Conservation (phyloP, 192 early-diverging fungal genomes). For the Coemansia umbellata region DNA sequence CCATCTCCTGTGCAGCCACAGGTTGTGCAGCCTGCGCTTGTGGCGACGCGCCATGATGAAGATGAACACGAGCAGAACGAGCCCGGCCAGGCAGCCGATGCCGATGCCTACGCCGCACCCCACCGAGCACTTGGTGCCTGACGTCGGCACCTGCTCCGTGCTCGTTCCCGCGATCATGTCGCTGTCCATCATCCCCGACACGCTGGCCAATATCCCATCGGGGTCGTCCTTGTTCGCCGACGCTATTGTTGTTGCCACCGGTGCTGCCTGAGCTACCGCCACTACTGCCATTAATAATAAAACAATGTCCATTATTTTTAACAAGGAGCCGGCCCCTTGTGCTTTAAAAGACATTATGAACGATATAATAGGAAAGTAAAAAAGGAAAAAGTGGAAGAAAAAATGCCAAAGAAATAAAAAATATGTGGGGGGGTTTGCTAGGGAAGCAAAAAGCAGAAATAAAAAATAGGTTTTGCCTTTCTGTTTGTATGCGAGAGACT, state of each 20-base stretch:
- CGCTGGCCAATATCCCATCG: not conserved
- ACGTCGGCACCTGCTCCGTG: not conserved
- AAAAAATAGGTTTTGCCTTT: too few relatives aligned
- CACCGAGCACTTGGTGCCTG: slow-evolving; percentile 27
- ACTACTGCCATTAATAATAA: not conserved
- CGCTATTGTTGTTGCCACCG: not conserved
- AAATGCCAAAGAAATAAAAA: too few relatives aligned
- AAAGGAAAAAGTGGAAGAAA: slow-evolving; percentile 5
- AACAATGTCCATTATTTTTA: not conserved
- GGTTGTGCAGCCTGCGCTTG: slow-evolving; percentile 29
- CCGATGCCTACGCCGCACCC: slow-evolving; percentile 47
- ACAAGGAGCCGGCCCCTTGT: too few relatives aligned
- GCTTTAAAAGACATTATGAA: not conserved
- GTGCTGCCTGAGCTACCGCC: not conserved
- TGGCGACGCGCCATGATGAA: slow-evolving; percentile 42
- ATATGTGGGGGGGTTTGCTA: too few relatives aligned
- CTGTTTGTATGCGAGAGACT: too few relatives aligned
- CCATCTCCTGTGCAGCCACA: slow-evolving; percentile 36
- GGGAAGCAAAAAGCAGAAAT: too few relatives aligned
- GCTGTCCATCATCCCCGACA: slow-evolving; percentile 1
- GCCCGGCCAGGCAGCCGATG: slow-evolving; percentile 32
- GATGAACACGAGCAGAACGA: slow-evolving; percentile 25
- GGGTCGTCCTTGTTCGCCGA: slow-evolving; percentile 5
- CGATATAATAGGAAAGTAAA: not conserved
- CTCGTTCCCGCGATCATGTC: slow-evolving; percentile 2